These are phyloP conservation scores for Metschnikowia amazonensis DNA, from an alignment of 805 yeast species.

Conservation along the genomic window DNA sequence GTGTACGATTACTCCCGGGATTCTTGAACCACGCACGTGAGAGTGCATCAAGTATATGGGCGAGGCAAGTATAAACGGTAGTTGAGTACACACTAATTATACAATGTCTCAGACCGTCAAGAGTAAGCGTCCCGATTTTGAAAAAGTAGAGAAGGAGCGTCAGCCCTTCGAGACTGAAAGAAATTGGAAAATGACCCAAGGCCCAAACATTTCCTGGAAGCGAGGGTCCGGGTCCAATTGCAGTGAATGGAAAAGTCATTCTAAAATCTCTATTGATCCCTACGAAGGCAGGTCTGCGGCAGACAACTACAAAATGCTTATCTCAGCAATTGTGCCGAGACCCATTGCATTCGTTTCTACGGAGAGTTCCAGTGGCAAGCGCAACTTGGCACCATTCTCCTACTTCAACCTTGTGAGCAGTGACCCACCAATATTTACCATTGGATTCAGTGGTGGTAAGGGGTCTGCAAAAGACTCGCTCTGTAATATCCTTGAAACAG, in stretches of 20 bases:
- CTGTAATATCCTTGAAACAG: conserved; percentile 45
- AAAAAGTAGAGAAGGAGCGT: conserved; percentile 10
- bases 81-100: not conserved
- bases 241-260: conserved; percentile 42
- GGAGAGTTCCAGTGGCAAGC: conserved; percentile 36
- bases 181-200: conserved; percentile 21
- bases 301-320: conserved; percentile 48
- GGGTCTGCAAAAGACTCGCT: conserved; percentile 47
- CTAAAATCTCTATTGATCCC: conserved; percentile 50
- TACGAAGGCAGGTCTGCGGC: conserved; percentile 33
- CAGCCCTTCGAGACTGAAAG: conserved; percentile 8
- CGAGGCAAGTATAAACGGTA: not conserved
- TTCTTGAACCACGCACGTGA: not conserved
- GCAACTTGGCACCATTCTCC: conserved; percentile 60
- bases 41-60: not conserved
- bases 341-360: conserved; percentile 60
- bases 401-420: conserved; percentile 44
- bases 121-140: conserved; percentile 13
- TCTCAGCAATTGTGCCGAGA: conserved; percentile 54
- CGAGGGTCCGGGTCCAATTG: conserved; percentile 46
- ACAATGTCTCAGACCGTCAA: not conserved
- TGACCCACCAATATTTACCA: conserved; percentile 57
- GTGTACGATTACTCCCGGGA: no score
- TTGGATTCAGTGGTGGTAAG: conserved; percentile 44
- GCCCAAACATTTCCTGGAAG: conserved; percentile 36